Conservation (phyloP, 148 eudicot species). For the Bassia scoparia region DNA sequence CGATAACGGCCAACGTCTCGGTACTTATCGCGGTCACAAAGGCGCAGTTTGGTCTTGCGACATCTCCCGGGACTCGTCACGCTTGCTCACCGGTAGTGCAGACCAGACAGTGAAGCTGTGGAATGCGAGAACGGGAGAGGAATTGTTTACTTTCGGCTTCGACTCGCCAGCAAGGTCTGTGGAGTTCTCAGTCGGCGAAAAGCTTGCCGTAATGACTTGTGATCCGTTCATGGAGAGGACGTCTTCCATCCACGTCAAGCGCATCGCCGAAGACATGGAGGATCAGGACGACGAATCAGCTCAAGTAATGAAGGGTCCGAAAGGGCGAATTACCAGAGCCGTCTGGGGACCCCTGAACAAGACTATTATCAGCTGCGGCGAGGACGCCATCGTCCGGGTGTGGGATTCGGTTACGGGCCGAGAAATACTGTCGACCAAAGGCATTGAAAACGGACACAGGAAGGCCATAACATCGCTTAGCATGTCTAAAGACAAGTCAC, state of each 20-base stretch:
- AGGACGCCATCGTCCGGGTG: constrained; percentile 77
- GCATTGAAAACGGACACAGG: constrained; percentile 65
- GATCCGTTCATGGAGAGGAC: constrained; percentile 81
- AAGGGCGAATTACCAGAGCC: constrained; percentile 89
- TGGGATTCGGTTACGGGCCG: constrained; percentile 96
- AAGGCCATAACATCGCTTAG: constrained; percentile 68
- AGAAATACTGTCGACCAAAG: constrained; percentile 58
- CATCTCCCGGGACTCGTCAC: constrained; percentile 71
- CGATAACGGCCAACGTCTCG: constrained; percentile 77
- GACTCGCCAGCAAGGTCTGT: constrained; percentile 82
- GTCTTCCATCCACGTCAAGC: constrained; percentile 79
- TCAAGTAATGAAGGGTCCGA: constrained; percentile 69
- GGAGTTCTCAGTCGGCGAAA: constrained; percentile 73
- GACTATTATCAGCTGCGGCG: constrained; percentile 85
- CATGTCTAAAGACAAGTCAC: constrained; percentile 76
- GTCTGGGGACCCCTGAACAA: constrained; percentile 95
- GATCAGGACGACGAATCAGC: constrained; percentile 66
- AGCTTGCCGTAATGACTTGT: constrained; percentile 75
- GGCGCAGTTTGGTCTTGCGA: constrained; percentile 98
- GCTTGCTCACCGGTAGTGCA: constrained; percentile 85
- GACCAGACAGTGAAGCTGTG: constrained; percentile 89
- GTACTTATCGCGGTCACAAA: constrained; percentile 84
- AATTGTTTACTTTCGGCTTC: constrained; percentile 62
- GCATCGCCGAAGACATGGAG: constrained; percentile 58
- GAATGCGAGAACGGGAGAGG: constrained; percentile 65